Base-by-base conservation (phyloP, 2,329 filamentous ascomycete species). In the Meredithiella fracta region DNA sequence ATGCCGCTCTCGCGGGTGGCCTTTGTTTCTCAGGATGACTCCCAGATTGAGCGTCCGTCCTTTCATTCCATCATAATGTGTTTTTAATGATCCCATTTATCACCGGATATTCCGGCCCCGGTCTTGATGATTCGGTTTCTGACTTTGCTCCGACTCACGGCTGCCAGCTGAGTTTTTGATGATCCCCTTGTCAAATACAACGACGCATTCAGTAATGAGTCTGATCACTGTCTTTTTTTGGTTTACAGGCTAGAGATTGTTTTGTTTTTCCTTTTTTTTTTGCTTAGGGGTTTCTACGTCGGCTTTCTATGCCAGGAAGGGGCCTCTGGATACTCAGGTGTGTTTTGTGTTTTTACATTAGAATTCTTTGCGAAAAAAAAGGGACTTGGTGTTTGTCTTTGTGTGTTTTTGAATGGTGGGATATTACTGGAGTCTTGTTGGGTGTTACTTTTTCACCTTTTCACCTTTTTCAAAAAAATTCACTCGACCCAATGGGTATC, bases 291-390 rank as follows among this genome's bases (percentile, higher is more conserved):
- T n/a, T 29, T 25, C 20, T n/a, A 22, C 37, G 31, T 34, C 26
- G 29, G n/a, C 20, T 44, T 54, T 37, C 52, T 54, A 54, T 54
- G 52, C 52, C 52, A 54, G 52, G 52, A 54, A 26, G 52, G 25
- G 37, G 23, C 20, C 22, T 23, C n/a, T 26, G 37, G 47, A 31
- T 37, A 9, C 15, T 40, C 44, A 37, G 52, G 49, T 25, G 22
- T 42, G 14, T 38, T 26, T 25, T 20, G 50, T 42, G 38, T 51
- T 51, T 54, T 25, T 57, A 50, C 40, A 40, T 17, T 53, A 22
- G 17, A 26, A 23, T 51, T 58, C 38, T 52, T 17, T n/a, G 49
- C 8, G 40, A n/a, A n/a, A 44, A 44, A 51, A 51, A 51, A 54
- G 31, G 38, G 47, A 37, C 11, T 31, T 25, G 31, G 25, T 23